These are phyloP conservation scores for Erythrobasidium yunnanense DNA, from an alignment of 768 basidiomycete genomes.

Conservation along the genomic window DNA sequence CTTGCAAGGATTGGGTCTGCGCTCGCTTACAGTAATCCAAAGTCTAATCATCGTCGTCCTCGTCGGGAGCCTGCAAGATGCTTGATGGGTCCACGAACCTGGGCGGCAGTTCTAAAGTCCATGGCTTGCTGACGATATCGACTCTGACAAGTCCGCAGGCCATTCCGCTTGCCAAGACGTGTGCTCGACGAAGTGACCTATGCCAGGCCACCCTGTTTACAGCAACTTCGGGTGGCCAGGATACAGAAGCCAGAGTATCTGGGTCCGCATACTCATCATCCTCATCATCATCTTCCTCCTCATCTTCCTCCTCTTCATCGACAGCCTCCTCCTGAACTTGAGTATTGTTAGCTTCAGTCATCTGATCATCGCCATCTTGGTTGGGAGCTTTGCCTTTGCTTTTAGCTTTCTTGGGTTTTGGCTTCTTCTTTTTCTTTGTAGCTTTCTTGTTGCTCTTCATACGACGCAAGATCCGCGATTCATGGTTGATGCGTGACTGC, in stretches of 20 bases:
- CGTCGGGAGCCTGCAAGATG: neutral
- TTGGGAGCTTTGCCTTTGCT: too few species aligned
- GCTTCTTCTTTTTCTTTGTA: neutral
- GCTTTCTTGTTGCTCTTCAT: neutral
- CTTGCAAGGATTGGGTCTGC: too few species aligned
- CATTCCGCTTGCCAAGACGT: conserved; percentile 63
- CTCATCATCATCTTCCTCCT: neutral
- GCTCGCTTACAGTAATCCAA: too few species aligned
- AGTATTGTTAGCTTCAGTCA: neutral
- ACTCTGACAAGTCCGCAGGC: conserved; percentile 76
- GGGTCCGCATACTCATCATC: neutral
- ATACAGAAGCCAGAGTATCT: conserved; percentile 46
- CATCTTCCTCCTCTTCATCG: neutral
- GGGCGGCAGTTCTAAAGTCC: too few species aligned
- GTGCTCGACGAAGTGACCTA: conserved; percentile 48
- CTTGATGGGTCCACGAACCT: neutral
- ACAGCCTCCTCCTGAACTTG: neutral
- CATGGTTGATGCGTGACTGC: too few species aligned
- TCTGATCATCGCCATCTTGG: too few species aligned
- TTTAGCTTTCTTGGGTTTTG: too few species aligned
- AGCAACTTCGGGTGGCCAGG: conserved; percentile 69
- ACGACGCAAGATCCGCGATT: too few species aligned
- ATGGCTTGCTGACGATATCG: conserved; percentile 46
- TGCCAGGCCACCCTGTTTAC: conserved; percentile 77
- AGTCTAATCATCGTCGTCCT: neutral